These are phyloP conservation scores for Earliella scabrosa DNA, from an alignment of 1,284 basidiomycete genomes.

Conservation along the genomic window DNA sequence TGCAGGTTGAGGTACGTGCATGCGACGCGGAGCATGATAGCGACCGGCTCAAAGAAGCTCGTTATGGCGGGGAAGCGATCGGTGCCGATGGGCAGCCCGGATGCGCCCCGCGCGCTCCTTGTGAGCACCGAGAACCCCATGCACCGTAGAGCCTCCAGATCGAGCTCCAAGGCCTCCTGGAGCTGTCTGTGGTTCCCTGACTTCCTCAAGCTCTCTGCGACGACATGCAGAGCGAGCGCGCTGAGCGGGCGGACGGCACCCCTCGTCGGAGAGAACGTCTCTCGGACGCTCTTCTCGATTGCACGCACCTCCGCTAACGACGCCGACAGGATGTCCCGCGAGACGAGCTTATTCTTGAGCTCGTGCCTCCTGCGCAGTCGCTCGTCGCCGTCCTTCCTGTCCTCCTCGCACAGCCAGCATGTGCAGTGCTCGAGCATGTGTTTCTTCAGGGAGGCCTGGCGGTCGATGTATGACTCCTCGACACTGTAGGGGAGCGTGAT, in stretches of 20 bases:
- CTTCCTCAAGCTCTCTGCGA: constrained; percentile 17
- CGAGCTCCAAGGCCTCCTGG: constrained; percentile 12
- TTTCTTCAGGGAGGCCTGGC: constrained; percentile 13
- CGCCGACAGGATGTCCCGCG: background rate
- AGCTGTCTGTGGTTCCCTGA: constrained; percentile 5
- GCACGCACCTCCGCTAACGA: constrained; percentile 10
- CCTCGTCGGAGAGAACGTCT: constrained; percentile 12
- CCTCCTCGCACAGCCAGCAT: constrained; percentile 26
- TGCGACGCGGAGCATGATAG: constrained; percentile 21
- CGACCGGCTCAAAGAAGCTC: constrained; percentile 17
- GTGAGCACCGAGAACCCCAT: constrained; percentile 12
- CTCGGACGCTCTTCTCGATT: constrained; percentile 16
- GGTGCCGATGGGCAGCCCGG: constrained; percentile 7
- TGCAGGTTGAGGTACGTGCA: constrained; percentile 11
- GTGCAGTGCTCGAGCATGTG: constrained; percentile 20
- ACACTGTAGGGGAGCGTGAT: constrained; percentile 23
- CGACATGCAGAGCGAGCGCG: constrained; percentile 17
- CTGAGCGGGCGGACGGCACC: constrained; percentile 16
- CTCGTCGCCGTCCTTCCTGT: constrained; percentile 21
- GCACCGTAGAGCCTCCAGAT: constrained; percentile 15
- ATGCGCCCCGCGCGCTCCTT: background rate
- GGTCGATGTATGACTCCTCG: constrained; percentile 21
- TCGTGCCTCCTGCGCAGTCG: constrained; percentile 13
- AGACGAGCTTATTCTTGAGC: constrained; percentile 6
- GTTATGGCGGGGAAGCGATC: constrained; percentile 20